Evolutionary conservation across 1,284 basidiomycete genomes (phyloP), one percentile per base, ranked within the genome.

Genomic region (Exobasidium cylindrosporum): DNA sequence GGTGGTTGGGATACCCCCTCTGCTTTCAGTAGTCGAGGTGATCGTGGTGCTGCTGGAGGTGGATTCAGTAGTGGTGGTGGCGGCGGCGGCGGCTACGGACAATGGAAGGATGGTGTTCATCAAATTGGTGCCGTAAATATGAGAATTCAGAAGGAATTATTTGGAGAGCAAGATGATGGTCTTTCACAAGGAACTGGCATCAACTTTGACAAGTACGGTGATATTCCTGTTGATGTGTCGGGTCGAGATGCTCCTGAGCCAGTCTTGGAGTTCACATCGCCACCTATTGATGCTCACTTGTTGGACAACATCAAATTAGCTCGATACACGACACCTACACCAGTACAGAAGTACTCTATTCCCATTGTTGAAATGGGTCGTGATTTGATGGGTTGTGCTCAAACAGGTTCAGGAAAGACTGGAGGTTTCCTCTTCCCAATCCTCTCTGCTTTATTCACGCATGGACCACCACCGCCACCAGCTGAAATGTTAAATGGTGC

Each of bases 121-220:
- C 79, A 92, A 61, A 83, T 87, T 21, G 95, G 92, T 56, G 83
- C 85, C 31, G 86, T 87, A 76, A 96, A 95, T 84, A 82, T 84
- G 77, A 88, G 92, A 74, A 85, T 92, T 68, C 94, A 99, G 84
- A 93, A 91, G 83, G 94, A 98, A 80, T 88, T 99, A 47, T 99
- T 89, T 78, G 96, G 96, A 58, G 92, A 96, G 68, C 85, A 85
- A 46, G 84, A 87, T 61, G 96, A 97, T 81, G 70, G 68, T 54
- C 71, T 75, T 52, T 81, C 83, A 68, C 89, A 94, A 81, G 88
- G 92, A 76, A 96, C 94, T 55, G 96, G 96, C 71, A 97, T 99
- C 84, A 99, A 99, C 85, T 99, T 99, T 79, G 96, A 98, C 85
- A 96, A 96, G 83, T 99, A 98, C 81, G 94, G 96, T 81, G 95